Conservation (phyloP, 345 rosid genomes). For the Mallotus nudiflorus region DNA sequence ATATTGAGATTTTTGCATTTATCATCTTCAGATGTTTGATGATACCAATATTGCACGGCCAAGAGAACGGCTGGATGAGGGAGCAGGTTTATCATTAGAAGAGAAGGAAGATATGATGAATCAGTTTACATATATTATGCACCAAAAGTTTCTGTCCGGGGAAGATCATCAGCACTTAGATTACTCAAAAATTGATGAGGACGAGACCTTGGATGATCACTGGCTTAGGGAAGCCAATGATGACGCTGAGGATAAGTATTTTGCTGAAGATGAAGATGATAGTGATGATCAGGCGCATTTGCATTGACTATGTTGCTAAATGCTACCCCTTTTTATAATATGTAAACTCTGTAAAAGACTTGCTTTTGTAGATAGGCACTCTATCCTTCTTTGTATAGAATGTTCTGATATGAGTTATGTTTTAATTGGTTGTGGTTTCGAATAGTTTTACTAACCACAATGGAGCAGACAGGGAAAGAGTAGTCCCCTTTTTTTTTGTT, state of each 20-base stretch:
- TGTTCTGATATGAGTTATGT: neutral
- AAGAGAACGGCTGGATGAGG: slow-evolving; percentile 21
- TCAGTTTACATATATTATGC: slow-evolving; percentile 75
- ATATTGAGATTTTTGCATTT: slow-evolving; percentile 4
- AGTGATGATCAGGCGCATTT: neutral
- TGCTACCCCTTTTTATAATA: neutral
- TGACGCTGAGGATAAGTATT: slow-evolving; percentile 94
- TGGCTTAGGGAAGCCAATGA: slow-evolving; percentile 74
- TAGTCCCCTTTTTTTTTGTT: too few relatives aligned
- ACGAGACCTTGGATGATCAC: slow-evolving; percentile 90
- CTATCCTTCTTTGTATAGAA: neutral
- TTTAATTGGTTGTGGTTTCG: neutral
- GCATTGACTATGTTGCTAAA: neutral
- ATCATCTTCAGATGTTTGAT: slow-evolving; percentile 21
- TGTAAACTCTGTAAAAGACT: neutral
- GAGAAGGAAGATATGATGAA: slow-evolving; percentile 87
- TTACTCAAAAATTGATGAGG: slow-evolving; percentile 80
- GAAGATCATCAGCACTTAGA: slow-evolving; percentile 86
- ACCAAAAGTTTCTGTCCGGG: slow-evolving; percentile 84
- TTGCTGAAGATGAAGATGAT: slow-evolving; percentile 50
- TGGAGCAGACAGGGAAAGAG: too few relatives aligned
- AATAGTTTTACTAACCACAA: neutral
- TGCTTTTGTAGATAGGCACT: neutral
- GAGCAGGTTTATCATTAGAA: slow-evolving; percentile 42
- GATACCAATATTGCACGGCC: slow-evolving; percentile 11